These are phyloP conservation scores for Mycena metata DNA, from an alignment of 768 basidiomycete species.

Conservation along the genomic window DNA sequence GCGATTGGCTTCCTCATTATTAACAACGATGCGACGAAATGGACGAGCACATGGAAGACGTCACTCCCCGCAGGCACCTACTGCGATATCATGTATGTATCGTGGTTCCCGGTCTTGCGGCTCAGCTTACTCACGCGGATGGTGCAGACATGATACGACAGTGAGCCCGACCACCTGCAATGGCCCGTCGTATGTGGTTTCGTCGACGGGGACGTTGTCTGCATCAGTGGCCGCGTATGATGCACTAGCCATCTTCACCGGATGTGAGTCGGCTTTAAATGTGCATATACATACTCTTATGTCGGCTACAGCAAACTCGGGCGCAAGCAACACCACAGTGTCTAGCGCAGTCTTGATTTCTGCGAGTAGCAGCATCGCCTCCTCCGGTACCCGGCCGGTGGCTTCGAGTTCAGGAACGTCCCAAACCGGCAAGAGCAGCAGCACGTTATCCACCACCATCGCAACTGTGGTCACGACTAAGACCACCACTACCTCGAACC, in stretches of 20 bases:
- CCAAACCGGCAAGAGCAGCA: not conserved
- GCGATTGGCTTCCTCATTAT: constrained; percentile 32
- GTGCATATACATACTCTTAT: not conserved
- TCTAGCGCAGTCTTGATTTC: too few species aligned
- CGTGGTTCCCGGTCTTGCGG: too few species aligned
- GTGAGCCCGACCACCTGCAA: constrained; percentile 21
- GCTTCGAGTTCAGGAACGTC: not conserved
- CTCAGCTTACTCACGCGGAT: not conserved
- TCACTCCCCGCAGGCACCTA: constrained; percentile 35
- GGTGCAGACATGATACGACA: constrained; percentile 29
- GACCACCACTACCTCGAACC: constrained; percentile 7
- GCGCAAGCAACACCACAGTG: too few species aligned
- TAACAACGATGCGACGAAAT: constrained; percentile 29
- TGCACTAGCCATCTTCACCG: constrained; percentile 35
- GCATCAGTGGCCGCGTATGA: constrained; percentile 38
- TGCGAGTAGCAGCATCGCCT: too few species aligned
- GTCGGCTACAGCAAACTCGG: not conserved
- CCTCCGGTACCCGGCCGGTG: not conserved
- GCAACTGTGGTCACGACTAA: not conserved
- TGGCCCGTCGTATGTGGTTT: constrained; percentile 28
- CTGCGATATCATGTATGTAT: constrained; percentile 37
- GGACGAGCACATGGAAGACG: constrained; percentile 26
- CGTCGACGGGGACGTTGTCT: constrained; percentile 32
- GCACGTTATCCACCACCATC: not conserved
- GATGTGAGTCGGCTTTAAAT: constrained; percentile 1